Conservation (phyloP, 2,329 filamentous ascomycete genomes). For the Parafenestella ontariensis region DNA sequence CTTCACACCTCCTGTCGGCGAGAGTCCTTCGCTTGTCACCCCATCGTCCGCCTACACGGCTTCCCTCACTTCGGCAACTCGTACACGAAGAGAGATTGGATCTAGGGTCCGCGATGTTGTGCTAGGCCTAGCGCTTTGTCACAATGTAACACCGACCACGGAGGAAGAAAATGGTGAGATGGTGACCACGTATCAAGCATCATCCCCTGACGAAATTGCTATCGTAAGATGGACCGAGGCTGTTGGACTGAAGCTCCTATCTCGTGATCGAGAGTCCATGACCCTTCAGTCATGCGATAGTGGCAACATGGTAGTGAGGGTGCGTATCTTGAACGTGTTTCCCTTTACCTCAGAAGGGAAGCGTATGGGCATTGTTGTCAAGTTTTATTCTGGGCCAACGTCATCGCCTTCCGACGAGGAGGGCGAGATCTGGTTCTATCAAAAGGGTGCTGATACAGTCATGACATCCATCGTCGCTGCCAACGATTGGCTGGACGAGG, state of each 20-base stretch:
- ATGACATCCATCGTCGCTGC: constrained; percentile 95
- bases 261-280: constrained; percentile 88
- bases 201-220: constrained; percentile 96
- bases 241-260: constrained; percentile 82
- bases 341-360: constrained; percentile 98
- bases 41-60: constrained; percentile 74
- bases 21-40: constrained; percentile 65
- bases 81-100: constrained; percentile 91
- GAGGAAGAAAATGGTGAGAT: constrained; percentile 81
- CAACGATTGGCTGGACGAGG: constrained; percentile 98
- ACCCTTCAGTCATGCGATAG: constrained; percentile 78
- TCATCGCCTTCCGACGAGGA: constrained; percentile 57
- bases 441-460: constrained; percentile 97
- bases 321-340: constrained; percentile 91
- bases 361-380: constrained; percentile 95
- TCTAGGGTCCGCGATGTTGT: constrained; percentile 92
- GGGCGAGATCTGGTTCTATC: constrained; percentile 96
- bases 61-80: constrained; percentile 70
- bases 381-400: constrained; percentile 65
- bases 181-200: constrained; percentile 90
- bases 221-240: constrained; percentile 96
- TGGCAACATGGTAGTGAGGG: constrained; percentile 77
- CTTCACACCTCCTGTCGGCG: constrained; percentile 62
- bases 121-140: constrained; percentile 88
- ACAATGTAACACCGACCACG: constrained; percentile 92